These are phyloP conservation scores for Cladobotryum mycophilum DNA, from an alignment of 2,329 filamentous ascomycete genomes.

Conservation along the genomic window DNA sequence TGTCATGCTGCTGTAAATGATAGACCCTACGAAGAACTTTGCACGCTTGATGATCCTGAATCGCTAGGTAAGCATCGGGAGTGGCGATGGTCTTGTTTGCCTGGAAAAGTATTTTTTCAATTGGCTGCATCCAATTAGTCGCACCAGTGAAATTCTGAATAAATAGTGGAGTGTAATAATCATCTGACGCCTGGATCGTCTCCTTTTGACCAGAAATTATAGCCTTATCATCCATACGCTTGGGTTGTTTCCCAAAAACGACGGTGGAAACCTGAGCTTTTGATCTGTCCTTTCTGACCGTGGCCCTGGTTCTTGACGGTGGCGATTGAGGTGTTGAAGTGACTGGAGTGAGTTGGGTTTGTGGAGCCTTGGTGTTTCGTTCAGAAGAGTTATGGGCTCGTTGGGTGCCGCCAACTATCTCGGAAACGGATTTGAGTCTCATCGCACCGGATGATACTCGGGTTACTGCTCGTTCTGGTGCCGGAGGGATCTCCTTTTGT, in stretches of 20 bases:
- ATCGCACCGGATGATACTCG: conserved; percentile 65
- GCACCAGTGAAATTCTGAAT: conserved; percentile 51
- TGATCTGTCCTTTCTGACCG: conserved; percentile 48
- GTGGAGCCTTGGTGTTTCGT: conserved; percentile 23
- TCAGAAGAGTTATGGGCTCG: conserved; percentile 29
- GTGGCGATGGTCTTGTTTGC: conserved; percentile 89
- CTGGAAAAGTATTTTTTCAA: conserved; percentile 68
- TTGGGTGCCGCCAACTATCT: conserved; percentile 59
- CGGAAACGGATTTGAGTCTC: conserved; percentile 65
- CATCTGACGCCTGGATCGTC: conserved; percentile 44
- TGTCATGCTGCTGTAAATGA: conserved; percentile 80
- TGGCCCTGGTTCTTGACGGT: conserved; percentile 22
- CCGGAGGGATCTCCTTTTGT: conserved; percentile 18
- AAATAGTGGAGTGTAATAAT: conserved; percentile 59
- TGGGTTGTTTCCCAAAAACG: conserved; percentile 65
- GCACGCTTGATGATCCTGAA: conserved; percentile 82
- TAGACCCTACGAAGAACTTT: conserved; percentile 83
- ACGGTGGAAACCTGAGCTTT: conserved; percentile 68
- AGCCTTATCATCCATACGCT: conserved; percentile 42
- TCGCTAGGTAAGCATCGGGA: conserved; percentile 72
- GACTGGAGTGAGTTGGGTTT: conserved; percentile 34
- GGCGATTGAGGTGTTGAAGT: conserved; percentile 41
- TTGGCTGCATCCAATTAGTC: conserved; percentile 54
- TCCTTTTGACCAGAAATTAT: conserved; percentile 36
- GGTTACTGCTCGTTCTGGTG: conserved; percentile 54